Percentiles rank a stretch among this genome's conserved stretches.
Conservation (phyloP, 169 alveolate genomes). For the Babesia bovis region DNA sequence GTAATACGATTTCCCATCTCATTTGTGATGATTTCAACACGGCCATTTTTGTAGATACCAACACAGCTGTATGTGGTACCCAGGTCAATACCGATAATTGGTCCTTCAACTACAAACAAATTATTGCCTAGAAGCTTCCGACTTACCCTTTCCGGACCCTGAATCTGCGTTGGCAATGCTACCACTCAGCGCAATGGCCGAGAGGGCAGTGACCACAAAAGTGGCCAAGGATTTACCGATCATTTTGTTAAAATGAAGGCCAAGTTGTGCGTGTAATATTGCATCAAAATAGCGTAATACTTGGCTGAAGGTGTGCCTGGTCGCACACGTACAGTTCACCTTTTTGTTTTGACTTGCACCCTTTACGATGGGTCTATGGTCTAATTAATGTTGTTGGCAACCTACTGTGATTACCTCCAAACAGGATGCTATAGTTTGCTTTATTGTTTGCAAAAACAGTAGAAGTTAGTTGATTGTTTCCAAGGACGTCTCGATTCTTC, state of each 20-base stretch:
- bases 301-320: neutral
- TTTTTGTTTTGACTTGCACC: neutral
- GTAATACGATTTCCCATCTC: constrained; percentile 94
- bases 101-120: constrained; percentile 82
- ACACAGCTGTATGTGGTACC: constrained; percentile 99
- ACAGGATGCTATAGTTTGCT: neutral
- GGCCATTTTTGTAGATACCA: constrained; percentile 95
- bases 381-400: neutral
- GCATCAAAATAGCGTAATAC: neutral
- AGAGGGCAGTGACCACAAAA: constrained; percentile 12
- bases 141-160: constrained; percentile 35
- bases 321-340: neutral
- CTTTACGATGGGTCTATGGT: neutral
- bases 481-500: neutral
- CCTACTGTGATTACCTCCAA: neutral
- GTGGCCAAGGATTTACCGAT: constrained; percentile 16
- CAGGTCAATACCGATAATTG: constrained; percentile 96
- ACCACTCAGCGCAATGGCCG: constrained; percentile 1
- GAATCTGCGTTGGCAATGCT: constrained; percentile 6
- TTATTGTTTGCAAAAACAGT: neutral
- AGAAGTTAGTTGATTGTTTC: neutral
- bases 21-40: constrained; percentile 96
- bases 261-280: neutral
- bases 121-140: neutral
- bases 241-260: neutral